phyloP scores from a whole-genome alignment of 1,139 yeast genomes.

The Protomyces macrosporus region DNA sequence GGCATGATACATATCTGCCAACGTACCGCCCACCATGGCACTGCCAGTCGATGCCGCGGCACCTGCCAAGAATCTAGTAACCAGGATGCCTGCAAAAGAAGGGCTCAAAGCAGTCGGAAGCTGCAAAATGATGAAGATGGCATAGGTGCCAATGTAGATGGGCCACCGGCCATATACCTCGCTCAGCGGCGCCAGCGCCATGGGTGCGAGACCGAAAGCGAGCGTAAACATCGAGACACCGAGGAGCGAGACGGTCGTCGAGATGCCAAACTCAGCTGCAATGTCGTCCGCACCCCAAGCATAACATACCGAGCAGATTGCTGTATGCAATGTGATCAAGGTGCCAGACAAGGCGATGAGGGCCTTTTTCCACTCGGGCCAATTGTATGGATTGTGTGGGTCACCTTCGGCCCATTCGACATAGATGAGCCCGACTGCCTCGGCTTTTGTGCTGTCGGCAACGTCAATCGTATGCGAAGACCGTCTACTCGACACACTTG shows the following conservation, averaged over 20 bases:
- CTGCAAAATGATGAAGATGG: slow-evolving; percentile 51
- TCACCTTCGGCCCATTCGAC: slow-evolving; percentile 25
- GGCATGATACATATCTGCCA: slow-evolving; percentile 66
- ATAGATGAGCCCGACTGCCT: slow-evolving; percentile 14
- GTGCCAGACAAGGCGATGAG: slow-evolving; percentile 4
- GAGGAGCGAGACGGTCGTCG: slow-evolving; percentile 18
- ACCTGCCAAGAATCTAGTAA: slow-evolving; percentile 60
- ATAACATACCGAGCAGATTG: slow-evolving; percentile 16
- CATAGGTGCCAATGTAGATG: slow-evolving; percentile 55
- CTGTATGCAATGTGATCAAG: slow-evolving; percentile 13
- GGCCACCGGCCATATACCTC: slow-evolving; percentile 71
- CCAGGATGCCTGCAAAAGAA: slow-evolving; percentile 52
- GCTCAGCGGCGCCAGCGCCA: slow-evolving; percentile 55
- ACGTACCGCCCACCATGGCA: slow-evolving; percentile 82
- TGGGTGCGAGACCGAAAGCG: slow-evolving; percentile 54
- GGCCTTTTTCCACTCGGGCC: slow-evolving; percentile 20
- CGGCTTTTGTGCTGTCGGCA: neutral
- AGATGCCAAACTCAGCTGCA: slow-evolving; percentile 14
- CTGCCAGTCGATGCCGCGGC: slow-evolving; percentile 76
- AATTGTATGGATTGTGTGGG: slow-evolving; percentile 20
- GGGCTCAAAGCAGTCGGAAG: slow-evolving; percentile 55
- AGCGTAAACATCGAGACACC: slow-evolving; percentile 24
- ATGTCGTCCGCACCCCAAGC: slow-evolving; percentile 14
- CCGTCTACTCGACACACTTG: neutral
- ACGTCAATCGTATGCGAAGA: neutral